A percentile compares a stretch with the other conserved stretches of the same genome.
Conservation (phyloP, 108 stramenopile species). For the Fragilaria radians region DNA sequence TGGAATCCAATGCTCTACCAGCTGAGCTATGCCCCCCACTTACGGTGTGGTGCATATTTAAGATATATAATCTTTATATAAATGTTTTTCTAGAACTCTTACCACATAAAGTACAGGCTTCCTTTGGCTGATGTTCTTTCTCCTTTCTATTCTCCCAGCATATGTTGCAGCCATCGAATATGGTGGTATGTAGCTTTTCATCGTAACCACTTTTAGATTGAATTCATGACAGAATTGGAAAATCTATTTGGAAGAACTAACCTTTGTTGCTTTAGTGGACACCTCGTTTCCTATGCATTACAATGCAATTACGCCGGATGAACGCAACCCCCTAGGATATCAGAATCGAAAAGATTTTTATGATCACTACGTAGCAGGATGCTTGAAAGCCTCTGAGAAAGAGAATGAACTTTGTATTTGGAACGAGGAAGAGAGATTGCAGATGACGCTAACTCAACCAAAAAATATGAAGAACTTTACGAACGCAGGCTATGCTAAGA, state of each 20-base stretch:
- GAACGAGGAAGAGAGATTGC: slow-evolving; percentile 47
- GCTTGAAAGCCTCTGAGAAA: slow-evolving; percentile 16
- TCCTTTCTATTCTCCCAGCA: too few species aligned
- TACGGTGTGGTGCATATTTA: too few species aligned
- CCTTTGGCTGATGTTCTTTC: too few species aligned
- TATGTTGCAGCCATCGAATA: too few species aligned
- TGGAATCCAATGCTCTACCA: slow-evolving; percentile 75
- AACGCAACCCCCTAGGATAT: neutral
- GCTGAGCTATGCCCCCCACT: slow-evolving; percentile 64
- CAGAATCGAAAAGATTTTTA: slow-evolving; percentile 18
- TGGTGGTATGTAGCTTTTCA: too few species aligned
- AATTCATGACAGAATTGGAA: too few species aligned
- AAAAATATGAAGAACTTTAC: slow-evolving; percentile 58
- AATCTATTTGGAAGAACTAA: too few species aligned
- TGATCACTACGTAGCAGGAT: slow-evolving; percentile 30
- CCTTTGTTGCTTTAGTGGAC: too few species aligned
- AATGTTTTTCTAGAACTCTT: too few species aligned
- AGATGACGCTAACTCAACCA: slow-evolving; percentile 65
- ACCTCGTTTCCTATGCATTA: slow-evolving; percentile 36
- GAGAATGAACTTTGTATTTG: slow-evolving; percentile 22
- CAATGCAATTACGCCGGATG: neutral
- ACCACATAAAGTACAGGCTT: too few species aligned
- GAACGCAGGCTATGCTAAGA: slow-evolving; percentile 57
- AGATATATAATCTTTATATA: too few species aligned
- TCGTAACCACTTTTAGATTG: too few species aligned